Conservation (phyloP, 441 rosid genomes). For the Brassica balearica region DNA sequence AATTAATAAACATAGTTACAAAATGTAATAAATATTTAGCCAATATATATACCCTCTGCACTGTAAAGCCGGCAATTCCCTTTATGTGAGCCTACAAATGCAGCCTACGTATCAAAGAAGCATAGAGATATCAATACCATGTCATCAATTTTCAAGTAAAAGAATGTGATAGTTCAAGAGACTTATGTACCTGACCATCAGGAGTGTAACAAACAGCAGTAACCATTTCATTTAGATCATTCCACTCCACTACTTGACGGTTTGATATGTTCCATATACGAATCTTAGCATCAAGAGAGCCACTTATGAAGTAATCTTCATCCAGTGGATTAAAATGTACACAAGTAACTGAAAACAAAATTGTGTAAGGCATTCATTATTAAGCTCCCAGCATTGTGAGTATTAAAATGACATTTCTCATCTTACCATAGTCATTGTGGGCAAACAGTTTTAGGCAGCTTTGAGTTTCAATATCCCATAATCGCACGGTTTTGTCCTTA, state of each 20-base stretch:
- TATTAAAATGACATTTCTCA: not conserved
- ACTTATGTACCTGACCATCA: conserved; percentile 83
- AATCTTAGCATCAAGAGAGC: conserved; percentile 93
- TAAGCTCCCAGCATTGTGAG: conserved; percentile 1
- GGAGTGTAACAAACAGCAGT: conserved; percentile 89
- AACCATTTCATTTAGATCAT: conserved; percentile 91
- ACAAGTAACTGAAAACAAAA: conserved; percentile 74
- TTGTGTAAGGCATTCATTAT: not conserved
- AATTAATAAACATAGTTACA: not conserved
- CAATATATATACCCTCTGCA: conserved; percentile 62
- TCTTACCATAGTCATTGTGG: conserved; percentile 92
- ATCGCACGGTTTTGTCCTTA: conserved; percentile 94
- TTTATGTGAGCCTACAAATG: conserved; percentile 80
- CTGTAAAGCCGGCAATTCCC: conserved; percentile 75
- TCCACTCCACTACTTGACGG: conserved; percentile 82
- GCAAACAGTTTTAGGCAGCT: conserved; percentile 85
- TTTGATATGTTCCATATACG: conserved; percentile 83
- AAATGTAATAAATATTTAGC: conserved; percentile 11
- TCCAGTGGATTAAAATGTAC: conserved; percentile 92
- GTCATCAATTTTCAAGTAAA: not conserved
- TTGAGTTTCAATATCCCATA: conserved; percentile 88
- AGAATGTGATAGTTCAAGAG: not conserved
- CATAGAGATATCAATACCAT: conserved; percentile 24
- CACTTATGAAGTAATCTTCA: conserved; percentile 86
- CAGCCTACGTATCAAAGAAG: conserved; percentile 50